A percentile compares a stretch with the other conserved stretches of the same genome.
phyloP scores from a whole-genome alignment of 306 rosid genomes.

The Arachis hypogaea region DNA sequence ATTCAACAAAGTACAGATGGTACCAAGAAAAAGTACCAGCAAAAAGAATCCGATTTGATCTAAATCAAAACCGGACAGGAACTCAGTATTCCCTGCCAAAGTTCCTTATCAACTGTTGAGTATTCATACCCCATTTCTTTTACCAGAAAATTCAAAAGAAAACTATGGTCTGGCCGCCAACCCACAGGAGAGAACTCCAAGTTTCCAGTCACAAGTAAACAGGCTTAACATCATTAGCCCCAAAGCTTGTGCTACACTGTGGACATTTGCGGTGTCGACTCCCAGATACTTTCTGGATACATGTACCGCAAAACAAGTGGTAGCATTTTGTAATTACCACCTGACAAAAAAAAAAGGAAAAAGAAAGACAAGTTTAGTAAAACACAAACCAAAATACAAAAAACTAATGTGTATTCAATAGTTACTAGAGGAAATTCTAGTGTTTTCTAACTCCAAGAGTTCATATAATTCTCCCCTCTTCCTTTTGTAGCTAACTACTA shows the following conservation, averaged over 20 bases:
- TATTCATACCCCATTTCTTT: slow-evolving; percentile 44
- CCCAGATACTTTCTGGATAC: slow-evolving; percentile 74
- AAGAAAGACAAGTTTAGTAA: slow-evolving; percentile 8
- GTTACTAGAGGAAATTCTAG: no score
- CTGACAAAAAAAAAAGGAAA: slow-evolving; percentile 48
- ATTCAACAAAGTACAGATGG: slow-evolving; percentile 34
- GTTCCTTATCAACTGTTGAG: slow-evolving; percentile 46
- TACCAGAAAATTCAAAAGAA: slow-evolving; percentile 40
- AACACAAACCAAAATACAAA: not conserved
- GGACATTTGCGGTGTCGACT: slow-evolving; percentile 95
- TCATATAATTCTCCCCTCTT: no score
- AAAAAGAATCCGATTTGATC: slow-evolving; percentile 48
- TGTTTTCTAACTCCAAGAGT: no score
- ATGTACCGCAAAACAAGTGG: slow-evolving; percentile 91
- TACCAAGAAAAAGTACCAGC: slow-evolving; percentile 44
- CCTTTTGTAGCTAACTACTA: no score
- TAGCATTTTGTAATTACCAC: slow-evolving; percentile 98
- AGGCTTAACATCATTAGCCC: slow-evolving; percentile 92
- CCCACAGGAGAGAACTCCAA: slow-evolving; percentile 28
- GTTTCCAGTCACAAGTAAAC: slow-evolving; percentile 72
- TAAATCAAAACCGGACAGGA: slow-evolving; percentile 38
- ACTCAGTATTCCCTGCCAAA: slow-evolving; percentile 42
- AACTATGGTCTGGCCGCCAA: slow-evolving; percentile 34
- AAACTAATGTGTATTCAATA: no score
- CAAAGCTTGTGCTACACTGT: slow-evolving; percentile 74